Evolutionary conservation across 306 rosid species (phyloP), one percentile per base, ranked within the genome.

Genomic region (Glycyrrhiza uralensis): DNA sequence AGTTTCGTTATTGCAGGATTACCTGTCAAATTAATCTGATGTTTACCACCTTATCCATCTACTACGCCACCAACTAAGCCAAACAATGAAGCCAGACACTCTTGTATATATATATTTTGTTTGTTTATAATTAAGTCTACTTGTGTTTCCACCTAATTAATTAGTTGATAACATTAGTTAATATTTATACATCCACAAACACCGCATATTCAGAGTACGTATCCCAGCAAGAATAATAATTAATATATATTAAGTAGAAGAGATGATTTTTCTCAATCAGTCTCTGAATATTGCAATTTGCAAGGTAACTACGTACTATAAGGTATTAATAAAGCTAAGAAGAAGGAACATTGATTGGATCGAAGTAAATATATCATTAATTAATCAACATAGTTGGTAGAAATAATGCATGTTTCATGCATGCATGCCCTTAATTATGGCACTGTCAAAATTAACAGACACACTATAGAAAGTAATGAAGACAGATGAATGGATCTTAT

Each of bases 331-430:
- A 23, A 13, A 20, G 30, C 15, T 10, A 50, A 45, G 29, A 52
- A 66, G 12, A 33, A 41, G 7, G 15, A 41, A 22, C 51, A 22
- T n/a, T 18, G 6, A 66, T 47, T 15, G 23, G 46, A n/a, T n/a
- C n/a, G n/a, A 10, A 17, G 28, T 28, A 26, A 7, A 35, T 35
- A 35, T 7, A 4, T 12, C 22, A 56, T 30, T 30, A 57, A 56
- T 30, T 30, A 35, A 46, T 6, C 47, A 71, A 45, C 9, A 24
- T 67, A 23, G 42, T 62, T 60, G 46, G 33, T 47, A 60, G n/a
- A 74, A 63, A 32, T 1, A n/a, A 4, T 54, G 66, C 79, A 65
- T 41, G 59, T 26, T 51, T 26, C 79, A 41, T 75, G 66, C 72
- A 41, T 75, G 66, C 72, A 51, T 39, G 13, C 36, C 11, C 7